phyloP scores from a whole-genome alignment of 177 flowering plant genomes.

The Vitis hybrid region DNA sequence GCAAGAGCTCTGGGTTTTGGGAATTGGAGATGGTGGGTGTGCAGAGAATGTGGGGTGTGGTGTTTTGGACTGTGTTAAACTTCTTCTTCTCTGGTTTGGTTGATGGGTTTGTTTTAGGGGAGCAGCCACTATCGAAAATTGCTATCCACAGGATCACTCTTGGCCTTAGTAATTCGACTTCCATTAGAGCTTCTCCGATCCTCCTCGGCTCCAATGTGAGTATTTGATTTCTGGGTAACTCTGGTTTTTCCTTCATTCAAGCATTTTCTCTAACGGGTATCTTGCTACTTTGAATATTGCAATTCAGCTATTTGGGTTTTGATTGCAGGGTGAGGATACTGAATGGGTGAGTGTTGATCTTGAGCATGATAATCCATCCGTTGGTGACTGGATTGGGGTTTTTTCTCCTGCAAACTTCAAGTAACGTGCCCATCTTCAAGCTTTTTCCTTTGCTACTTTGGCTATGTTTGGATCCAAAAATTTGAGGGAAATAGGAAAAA shows the following conservation, averaged over 20 bases:
- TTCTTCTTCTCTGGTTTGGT: constrained; percentile 4
- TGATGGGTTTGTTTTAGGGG: constrained; percentile 11
- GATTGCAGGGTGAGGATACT: constrained; percentile 46
- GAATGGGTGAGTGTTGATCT: constrained; percentile 42
- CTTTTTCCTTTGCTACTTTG: neutral
- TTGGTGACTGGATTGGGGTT: constrained; percentile 57
- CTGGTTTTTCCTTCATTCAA: too few species aligned
- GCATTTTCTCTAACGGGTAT: too few species aligned
- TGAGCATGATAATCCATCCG: constrained; percentile 24
- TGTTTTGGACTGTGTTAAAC: neutral
- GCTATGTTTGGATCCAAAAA: too few species aligned
- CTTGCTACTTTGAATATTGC: neutral
- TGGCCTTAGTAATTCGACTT: constrained; percentile 16
- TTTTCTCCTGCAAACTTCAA: constrained; percentile 59
- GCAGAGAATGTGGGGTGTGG: neutral
- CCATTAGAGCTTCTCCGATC: constrained; percentile 19
- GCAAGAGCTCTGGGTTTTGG: neutral
- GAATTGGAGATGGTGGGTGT: neutral
- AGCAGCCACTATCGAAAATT: constrained; percentile 33
- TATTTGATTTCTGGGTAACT: neutral
- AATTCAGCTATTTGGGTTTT: neutral
- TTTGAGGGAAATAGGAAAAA: too few species aligned
- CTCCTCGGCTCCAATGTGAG: constrained; percentile 32
- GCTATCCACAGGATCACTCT: constrained; percentile 17
- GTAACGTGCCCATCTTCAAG: constrained; percentile 17